Conservation (phyloP, 2,329 filamentous ascomycete genomes). For the Bipolaris victoriae region DNA sequence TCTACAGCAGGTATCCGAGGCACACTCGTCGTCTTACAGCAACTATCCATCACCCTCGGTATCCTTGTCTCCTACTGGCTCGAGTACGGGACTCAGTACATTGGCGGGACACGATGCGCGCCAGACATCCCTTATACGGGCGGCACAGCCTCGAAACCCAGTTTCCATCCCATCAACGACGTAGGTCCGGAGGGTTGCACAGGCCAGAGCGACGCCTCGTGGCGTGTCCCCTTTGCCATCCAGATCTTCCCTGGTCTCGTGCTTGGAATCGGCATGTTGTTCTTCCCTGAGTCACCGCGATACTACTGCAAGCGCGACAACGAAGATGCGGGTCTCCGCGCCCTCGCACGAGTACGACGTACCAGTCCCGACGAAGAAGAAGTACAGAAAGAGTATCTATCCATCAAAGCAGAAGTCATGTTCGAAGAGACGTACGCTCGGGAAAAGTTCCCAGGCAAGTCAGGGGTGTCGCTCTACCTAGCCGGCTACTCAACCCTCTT, state of each 20-base stretch:
- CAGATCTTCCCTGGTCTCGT: conserved; percentile 82
- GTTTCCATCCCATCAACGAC: conserved; percentile 45
- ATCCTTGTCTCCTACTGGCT: conserved; percentile 31
- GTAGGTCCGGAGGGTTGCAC: conserved; percentile 30
- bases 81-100: conserved; percentile 30
- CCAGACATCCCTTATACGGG: conserved; percentile 57
- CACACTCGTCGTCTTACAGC: conserved; percentile 30
- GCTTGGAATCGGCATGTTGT: conserved; percentile 66
- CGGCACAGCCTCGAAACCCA: conserved; percentile 46
- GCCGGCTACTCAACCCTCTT: conserved; percentile 59
- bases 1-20: conserved; percentile 28
- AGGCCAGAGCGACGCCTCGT: conserved; percentile 45
- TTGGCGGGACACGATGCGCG: conserved; percentile 50
- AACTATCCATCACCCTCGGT: conserved; percentile 29
- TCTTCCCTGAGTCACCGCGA: conserved; percentile 32
- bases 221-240: conserved; percentile 75
- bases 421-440: conserved; percentile 57
- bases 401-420: conserved; percentile 55
- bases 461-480: conserved; percentile 60
- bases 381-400: conserved; percentile 69
- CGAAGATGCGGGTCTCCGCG: conserved; percentile 54
- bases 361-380: conserved; percentile 57
- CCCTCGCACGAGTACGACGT: conserved; percentile 56
- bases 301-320: conserved; percentile 42
- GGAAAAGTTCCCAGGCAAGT: conserved; percentile 41